Conservation (phyloP, 2,329 filamentous ascomycete species). For the Cercospora brassicicola region DNA sequence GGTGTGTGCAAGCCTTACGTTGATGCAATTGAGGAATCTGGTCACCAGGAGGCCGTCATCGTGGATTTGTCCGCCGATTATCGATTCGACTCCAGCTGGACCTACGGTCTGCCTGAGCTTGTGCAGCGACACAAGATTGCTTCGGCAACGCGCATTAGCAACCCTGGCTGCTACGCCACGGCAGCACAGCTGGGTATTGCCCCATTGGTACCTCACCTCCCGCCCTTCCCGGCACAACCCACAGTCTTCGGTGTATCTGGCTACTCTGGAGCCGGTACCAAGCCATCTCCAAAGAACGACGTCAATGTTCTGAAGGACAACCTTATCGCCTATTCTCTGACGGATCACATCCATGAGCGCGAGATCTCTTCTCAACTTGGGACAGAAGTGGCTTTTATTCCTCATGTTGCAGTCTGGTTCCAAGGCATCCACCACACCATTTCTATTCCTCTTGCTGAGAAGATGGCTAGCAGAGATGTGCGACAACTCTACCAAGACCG, state of each 20-base stretch:
- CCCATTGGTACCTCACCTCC: constrained; percentile 75
- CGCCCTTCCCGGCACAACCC: constrained; percentile 62
- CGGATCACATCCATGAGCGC: constrained; percentile 90
- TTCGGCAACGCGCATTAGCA: constrained; percentile 77
- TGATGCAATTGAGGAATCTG: constrained; percentile 76
- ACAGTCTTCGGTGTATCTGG: constrained; percentile 88
- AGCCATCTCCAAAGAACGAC: constrained; percentile 92
- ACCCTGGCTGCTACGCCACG: constrained; percentile 94
- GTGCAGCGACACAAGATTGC: constrained; percentile 74
- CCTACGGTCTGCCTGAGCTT: constrained; percentile 86
- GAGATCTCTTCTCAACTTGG: constrained; percentile 83
- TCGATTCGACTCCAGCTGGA: constrained; percentile 81
- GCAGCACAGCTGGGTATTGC: constrained; percentile 87
- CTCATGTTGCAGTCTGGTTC: constrained; percentile 96
- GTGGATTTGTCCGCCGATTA: constrained; percentile 97
- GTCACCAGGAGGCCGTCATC: constrained; percentile 68
- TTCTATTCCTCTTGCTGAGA: constrained; percentile 79
- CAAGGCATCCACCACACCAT: constrained; percentile 92
- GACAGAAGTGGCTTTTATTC: constrained; percentile 75
- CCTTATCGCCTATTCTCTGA: constrained; percentile 85
- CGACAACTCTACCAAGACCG: constrained; percentile 93
- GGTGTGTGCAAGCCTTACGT: constrained; percentile 92
- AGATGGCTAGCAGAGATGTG: constrained; percentile 88
- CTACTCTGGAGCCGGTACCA: constrained; percentile 92
- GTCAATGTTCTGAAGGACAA: constrained; percentile 79